A percentile compares a stretch with the other conserved stretches of the same genome.
phyloP scores from a whole-genome alignment of 1,284 basidiomycete species.

The Malassezia sp. region DNA sequence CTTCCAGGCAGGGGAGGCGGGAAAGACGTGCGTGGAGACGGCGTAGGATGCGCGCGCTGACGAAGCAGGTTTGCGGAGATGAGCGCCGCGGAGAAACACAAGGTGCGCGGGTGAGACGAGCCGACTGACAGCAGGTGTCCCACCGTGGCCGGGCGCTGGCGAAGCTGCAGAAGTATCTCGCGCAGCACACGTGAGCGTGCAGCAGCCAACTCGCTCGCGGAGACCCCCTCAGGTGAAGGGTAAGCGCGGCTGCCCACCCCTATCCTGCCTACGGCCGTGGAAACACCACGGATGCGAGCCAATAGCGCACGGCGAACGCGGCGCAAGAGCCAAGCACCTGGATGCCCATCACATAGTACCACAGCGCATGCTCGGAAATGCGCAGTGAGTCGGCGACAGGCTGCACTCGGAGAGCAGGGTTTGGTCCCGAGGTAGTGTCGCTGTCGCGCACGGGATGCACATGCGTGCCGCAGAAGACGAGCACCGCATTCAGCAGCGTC shows the following conservation, averaged over 20 bases:
- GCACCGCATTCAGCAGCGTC: slow-evolving; percentile 39
- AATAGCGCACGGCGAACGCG: slow-evolving; percentile 40
- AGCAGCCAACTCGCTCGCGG: too few species aligned
- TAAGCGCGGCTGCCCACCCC: too few species aligned
- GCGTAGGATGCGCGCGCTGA: too few species aligned
- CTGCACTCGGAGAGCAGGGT: background rate
- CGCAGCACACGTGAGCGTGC: background rate
- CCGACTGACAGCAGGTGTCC: slow-evolving; percentile 11
- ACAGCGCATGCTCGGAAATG: slow-evolving; percentile 27
- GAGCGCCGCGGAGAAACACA: slow-evolving; percentile 70
- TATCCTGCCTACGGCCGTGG: too few species aligned
- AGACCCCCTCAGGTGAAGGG: too few species aligned
- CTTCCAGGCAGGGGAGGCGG: slow-evolving; percentile 63
- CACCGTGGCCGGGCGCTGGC: slow-evolving; percentile 13
- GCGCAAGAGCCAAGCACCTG: slow-evolving; percentile 27
- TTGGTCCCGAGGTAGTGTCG: background rate
- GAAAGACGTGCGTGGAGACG: slow-evolving; percentile 59
- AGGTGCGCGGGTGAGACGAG: slow-evolving; percentile 23
- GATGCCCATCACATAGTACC: slow-evolving; percentile 28
- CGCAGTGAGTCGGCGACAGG: slow-evolving; percentile 13
- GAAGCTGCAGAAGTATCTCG: slow-evolving; percentile 7
- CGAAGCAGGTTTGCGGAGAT: slow-evolving; percentile 65
- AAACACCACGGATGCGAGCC: slow-evolving; percentile 34
- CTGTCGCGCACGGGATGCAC: background rate
- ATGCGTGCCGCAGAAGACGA: slow-evolving; percentile 30